A percentile compares a stretch with the other conserved stretches of the same genome.
Conservation (phyloP, 2,329 filamentous ascomycete species). For the Aspergillaceae sp. region DNA sequence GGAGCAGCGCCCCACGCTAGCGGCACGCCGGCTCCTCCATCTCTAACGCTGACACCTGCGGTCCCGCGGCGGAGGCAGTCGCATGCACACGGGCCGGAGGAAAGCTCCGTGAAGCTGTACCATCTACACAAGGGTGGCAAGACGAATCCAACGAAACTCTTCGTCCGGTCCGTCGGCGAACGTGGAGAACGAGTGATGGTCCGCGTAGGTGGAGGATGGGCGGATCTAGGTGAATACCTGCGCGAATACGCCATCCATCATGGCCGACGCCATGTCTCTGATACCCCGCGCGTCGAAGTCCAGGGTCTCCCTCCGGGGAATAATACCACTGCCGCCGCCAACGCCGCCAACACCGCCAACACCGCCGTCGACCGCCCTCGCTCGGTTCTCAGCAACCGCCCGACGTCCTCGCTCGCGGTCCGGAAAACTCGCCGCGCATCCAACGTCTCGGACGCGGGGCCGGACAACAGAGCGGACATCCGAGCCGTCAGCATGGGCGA, state of each 20-base stretch:
- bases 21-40: conserved; percentile 51
- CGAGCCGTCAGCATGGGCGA: not conserved
- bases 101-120: conserved; percentile 80
- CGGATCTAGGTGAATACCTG: conserved; percentile 88
- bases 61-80: conserved; percentile 25
- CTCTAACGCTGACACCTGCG: conserved; percentile 60
- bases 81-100: conserved; percentile 34
- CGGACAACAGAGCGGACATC: no score
- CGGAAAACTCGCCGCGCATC: conserved; percentile 31
- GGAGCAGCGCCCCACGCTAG: conserved; percentile 32
- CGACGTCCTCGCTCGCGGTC: conserved; percentile 31
- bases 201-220: conserved; percentile 95
- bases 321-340: conserved; percentile 12
- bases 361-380: conserved; percentile 23
- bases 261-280: conserved; percentile 57
- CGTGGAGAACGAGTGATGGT: conserved; percentile 93
- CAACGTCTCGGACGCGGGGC: conserved; percentile 21
- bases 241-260: conserved; percentile 91
- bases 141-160: conserved; percentile 84
- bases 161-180: conserved; percentile 86
- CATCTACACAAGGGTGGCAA: conserved; percentile 78
- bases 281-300: conserved; percentile 47
- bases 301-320: conserved; percentile 37
- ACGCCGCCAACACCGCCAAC: conserved; percentile 10
- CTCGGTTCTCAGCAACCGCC: conserved; percentile 29